phyloP scores from a whole-genome alignment of 257 asterid genomes.

The Solanum medicagineum region DNA sequence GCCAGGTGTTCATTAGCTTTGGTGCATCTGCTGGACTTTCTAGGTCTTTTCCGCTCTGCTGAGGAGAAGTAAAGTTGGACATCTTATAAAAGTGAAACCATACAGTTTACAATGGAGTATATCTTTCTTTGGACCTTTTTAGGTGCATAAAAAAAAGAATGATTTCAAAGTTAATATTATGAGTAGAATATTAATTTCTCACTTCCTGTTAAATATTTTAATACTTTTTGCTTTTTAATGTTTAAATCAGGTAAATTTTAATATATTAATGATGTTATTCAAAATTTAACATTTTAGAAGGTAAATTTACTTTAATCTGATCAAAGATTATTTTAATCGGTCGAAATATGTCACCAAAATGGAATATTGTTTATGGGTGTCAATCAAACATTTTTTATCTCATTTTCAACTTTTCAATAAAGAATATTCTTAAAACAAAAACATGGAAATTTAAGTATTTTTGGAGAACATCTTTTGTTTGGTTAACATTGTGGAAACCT shows the following conservation, averaged over 20 bases:
- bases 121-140: too few relatives aligned
- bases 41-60: constrained; percentile 48
- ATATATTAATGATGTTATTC: background rate
- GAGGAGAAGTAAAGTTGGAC: background rate
- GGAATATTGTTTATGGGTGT: background rate
- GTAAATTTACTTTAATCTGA: background rate
- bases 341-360: background rate
- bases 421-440: background rate
- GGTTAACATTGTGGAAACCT: constrained; percentile 1
- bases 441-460: background rate
- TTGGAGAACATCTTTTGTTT: background rate
- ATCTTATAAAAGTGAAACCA: too few relatives aligned
- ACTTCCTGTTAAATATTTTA: background rate
- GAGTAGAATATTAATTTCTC: background rate
- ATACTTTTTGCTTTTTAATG: background rate
- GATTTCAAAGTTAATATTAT: constrained; percentile 1
- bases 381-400: background rate
- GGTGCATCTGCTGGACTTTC: constrained; percentile 42
- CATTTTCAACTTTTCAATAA: background rate
- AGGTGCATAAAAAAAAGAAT: background rate
- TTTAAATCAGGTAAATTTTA: background rate
- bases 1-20: constrained; percentile 17
- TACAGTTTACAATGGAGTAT: too few relatives aligned
- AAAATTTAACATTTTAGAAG: background rate
- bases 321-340: background rate